Percentiles rank a stretch among this genome's conserved stretches.
phyloP scores from a whole-genome alignment of 2,329 filamentous ascomycete genomes.

The Xylariaceae sp. region DNA sequence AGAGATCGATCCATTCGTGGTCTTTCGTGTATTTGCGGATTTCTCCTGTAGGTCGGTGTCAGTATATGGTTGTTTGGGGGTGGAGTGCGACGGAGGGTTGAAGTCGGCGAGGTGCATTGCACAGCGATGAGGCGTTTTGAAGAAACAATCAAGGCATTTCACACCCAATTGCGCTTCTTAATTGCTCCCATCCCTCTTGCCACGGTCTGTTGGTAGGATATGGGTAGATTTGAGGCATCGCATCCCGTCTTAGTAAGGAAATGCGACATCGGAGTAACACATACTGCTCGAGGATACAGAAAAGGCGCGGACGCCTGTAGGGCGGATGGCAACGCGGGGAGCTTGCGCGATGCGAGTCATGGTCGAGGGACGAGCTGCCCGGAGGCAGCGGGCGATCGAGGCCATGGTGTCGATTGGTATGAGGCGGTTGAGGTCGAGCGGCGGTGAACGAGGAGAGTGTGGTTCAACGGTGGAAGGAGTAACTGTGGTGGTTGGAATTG shows the following conservation, averaged over 20 bases:
- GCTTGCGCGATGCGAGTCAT: conserved; percentile 38
- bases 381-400: conserved; percentile 56
- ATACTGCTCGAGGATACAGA: conserved; percentile 43
- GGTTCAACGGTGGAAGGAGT: conserved; percentile 9
- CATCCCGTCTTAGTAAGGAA: no score
- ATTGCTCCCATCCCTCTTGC: background rate
- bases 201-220: background rate
- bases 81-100: background rate
- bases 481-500: background rate
- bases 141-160: no score
- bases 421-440: conserved; percentile 1
- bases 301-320: conserved; percentile 42
- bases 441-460: conserved; percentile 6
- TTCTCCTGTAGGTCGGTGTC: conserved; percentile 42
- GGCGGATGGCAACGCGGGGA: conserved; percentile 31
- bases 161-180: no score
- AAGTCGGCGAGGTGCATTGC: background rate
- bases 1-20: conserved; percentile 96
- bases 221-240: background rate
- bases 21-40: conserved; percentile 90
- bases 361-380: conserved; percentile 45
- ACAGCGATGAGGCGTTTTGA: background rate
- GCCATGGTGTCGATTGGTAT: conserved; percentile 33
- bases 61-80: background rate
- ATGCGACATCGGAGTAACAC: conserved; percentile 36